Base-by-base conservation (phyloP, 257 asterid species). In the Solanum arcanum region DNA sequence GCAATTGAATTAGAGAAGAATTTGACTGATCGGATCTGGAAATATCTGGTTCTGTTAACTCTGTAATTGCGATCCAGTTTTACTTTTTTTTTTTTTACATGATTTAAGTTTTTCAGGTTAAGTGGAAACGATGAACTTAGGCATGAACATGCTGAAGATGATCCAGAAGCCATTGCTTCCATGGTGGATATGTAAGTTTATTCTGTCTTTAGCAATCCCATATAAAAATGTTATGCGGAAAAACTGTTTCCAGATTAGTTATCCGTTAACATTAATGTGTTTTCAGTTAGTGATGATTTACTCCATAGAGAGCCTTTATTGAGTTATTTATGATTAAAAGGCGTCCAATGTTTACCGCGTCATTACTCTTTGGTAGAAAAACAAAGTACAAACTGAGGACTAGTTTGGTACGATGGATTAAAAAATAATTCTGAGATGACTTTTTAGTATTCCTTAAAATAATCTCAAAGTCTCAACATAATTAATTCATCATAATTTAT, bases 131-230 rank as follows among this genome's bases (percentile, higher is more conserved):
- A 47, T 23, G 89, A 89, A 83, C 87, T 87, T 75, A 91, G 86
- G 88, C 93, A 92, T 64, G 93, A 90, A 42, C 86, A 90, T 12
- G 94, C 95, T 16, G 95, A 90, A 27, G 94, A 92, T 72, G 93
- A 96, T 92, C 99, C 98, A 52, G 99, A 95, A 59, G 89, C 90
- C 56, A 93, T 94, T 20, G 97, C 93, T 68, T 89, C 93, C 60
- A 91, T 93, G 92, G 98, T 95, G 88, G 86, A 91, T 62, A 93
- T 89, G 98, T 95, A 90, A 90, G 98, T 87, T 74, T 35, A 35
- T 74, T 35, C n/a, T 88, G 75, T 85, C 25, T 59, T 39, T 49
- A 69, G 44, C 66, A 35, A 37, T 62, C 12, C 8, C 37, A 75
- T 16, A 72, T 13, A 73, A 20, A 46, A 14, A 60, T 9, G 68